These are phyloP conservation scores for Quercus agrifolia DNA, from an alignment of 306 rosid species.

Conservation along the genomic window DNA sequence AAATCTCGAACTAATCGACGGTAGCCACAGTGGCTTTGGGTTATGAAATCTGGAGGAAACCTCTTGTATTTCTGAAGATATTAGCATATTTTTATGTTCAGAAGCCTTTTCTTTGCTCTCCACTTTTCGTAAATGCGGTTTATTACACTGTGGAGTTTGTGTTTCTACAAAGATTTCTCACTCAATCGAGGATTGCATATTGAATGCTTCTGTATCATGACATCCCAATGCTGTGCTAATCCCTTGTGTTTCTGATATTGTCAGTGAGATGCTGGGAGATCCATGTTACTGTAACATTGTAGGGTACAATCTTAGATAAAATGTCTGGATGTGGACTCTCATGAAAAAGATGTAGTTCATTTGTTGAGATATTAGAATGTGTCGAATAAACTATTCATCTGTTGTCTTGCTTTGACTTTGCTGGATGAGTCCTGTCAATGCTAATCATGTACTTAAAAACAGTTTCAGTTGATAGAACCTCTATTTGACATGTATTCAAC, in stretches of 20 bases:
- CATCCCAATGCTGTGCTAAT: constrained; percentile 15
- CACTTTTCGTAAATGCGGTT: constrained; percentile 15
- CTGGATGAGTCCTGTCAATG: no score
- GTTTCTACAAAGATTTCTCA: constrained; percentile 6
- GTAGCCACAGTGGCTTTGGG: constrained; percentile 27
- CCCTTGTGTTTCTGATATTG: constrained; percentile 16
- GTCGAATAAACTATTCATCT: not conserved
- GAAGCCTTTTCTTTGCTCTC: constrained; percentile 20
- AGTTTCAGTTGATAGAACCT: no score
- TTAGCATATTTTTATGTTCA: constrained; percentile 9
- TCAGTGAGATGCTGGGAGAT: constrained; percentile 12
- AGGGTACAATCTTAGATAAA: constrained; percentile 27
- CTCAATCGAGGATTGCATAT: not conserved
- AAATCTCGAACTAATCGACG: constrained; percentile 75
- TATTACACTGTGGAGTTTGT: constrained; percentile 14
- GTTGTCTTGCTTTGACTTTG: not conserved
- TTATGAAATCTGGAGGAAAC: constrained; percentile 18
- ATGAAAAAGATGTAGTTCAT: constrained; percentile 6
- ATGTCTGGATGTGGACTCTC: constrained; percentile 17
- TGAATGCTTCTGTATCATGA: constrained; percentile 16
- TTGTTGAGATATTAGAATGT: not conserved
- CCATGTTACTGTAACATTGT: constrained; percentile 33
- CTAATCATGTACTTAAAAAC: no score
- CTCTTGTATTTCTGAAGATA: constrained; percentile 5
- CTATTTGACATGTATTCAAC: no score